Evolutionary conservation across 345 rosid genomes (phyloP).

Genomic region (Linum usitatissimum): DNA sequence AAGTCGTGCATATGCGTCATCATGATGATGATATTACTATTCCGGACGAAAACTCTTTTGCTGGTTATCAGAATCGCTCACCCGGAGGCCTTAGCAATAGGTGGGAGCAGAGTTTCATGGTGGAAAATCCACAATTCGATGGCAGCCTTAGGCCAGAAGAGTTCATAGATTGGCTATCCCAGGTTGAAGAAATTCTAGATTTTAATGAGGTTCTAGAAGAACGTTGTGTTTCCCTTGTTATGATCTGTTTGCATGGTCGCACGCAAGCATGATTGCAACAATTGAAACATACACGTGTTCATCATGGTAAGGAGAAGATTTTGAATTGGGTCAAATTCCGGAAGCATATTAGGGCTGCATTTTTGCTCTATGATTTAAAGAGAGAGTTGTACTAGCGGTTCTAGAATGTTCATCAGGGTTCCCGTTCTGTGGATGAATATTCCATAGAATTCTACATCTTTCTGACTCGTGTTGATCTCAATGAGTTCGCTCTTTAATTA

Average conservation of each 20-base stretch:
- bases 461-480: neutral
- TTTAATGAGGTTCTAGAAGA: too few species aligned
- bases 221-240: neutral
- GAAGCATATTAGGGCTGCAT: neutral
- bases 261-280: neutral
- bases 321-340: neutral
- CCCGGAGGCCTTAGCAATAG: too few species aligned
- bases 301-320: neutral
- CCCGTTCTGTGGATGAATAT: neutral
- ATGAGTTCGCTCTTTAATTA: neutral
- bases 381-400: neutral
- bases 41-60: too few species aligned
- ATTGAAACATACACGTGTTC: neutral
- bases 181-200: too few species aligned
- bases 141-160: too few species aligned
- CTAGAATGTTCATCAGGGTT: neutral
- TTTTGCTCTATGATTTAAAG: neutral
- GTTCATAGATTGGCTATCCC: too few species aligned
- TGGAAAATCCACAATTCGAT: too few species aligned
- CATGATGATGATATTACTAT: too few species aligned
- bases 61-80: too few species aligned
- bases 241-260: neutral
- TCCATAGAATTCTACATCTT: neutral
- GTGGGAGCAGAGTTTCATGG: too few species aligned
- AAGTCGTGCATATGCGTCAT: too few species aligned